phyloP scores from a whole-genome alignment of 2,329 filamentous ascomycete species.

The Phaeomoniella chlamydospora region DNA sequence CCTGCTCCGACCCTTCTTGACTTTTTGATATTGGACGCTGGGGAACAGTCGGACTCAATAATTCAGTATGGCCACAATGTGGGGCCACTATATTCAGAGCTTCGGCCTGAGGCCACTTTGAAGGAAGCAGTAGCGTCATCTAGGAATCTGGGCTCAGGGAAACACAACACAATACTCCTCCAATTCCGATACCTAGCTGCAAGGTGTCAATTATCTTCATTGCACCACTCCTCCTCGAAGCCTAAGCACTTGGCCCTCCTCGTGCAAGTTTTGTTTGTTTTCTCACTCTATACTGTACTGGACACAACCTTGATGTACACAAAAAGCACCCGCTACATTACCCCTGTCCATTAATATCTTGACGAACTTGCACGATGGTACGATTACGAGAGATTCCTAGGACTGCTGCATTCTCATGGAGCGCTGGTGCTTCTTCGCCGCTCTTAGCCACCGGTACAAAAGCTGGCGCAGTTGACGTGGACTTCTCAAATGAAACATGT shows the following conservation, averaged over 20 bases:
- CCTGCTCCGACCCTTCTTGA: too few relatives aligned
- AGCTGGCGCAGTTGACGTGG: constrained; percentile 86
- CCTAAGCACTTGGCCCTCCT: not conserved
- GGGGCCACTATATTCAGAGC: not conserved
- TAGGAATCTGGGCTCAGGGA: not conserved
- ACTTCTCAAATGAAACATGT: constrained; percentile 95
- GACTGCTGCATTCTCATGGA: constrained; percentile 97
- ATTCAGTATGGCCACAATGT: too few relatives aligned
- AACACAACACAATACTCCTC: too few relatives aligned
- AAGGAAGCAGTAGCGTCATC: not conserved
- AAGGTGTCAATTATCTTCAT: not conserved
- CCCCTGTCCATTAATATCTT: constrained; percentile 4
- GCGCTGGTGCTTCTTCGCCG: constrained; percentile 62
- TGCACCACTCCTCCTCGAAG: not conserved
- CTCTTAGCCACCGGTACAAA: constrained; percentile 86
- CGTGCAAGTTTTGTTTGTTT: not conserved
- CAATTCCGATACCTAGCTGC: not conserved
- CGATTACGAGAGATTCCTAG: constrained; percentile 90
- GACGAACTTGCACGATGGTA: constrained; percentile 52
- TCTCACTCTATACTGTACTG: constrained; percentile 6
- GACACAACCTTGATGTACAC: constrained; percentile 11
- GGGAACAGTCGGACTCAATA: too few relatives aligned
- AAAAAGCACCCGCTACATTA: not conserved
- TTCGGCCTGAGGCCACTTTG: not conserved
- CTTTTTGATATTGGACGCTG: not conserved